Percentiles rank a stretch among this genome's conserved stretches.
Evolutionary conservation across 768 basidiomycete genomes (phyloP).

Genomic region (Tephrocybe sp.): DNA sequence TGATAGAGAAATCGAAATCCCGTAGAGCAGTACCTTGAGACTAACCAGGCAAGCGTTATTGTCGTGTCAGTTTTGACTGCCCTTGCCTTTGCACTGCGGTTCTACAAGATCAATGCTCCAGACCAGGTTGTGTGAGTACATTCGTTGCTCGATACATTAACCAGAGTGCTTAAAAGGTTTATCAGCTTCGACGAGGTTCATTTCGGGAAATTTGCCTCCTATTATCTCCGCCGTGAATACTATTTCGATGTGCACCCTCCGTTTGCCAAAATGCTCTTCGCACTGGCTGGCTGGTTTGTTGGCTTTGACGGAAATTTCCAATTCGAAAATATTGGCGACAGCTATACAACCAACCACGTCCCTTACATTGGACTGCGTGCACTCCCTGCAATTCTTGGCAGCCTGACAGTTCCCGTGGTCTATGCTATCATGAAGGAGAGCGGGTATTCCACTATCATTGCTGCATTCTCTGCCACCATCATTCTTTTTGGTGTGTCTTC

Average conservation of each 20-base stretch:
- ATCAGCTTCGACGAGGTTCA: constrained; percentile 95
- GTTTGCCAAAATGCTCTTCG: constrained; percentile 93
- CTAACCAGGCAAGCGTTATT: constrained; percentile 57
- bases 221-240: constrained; percentile 91
- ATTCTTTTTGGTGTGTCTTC: constrained; percentile 79
- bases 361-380: constrained; percentile 94
- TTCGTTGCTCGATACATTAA: not conserved
- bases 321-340: constrained; percentile 96
- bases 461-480: constrained; percentile 85
- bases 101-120: constrained; percentile 93
- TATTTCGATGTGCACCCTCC: constrained; percentile 99
- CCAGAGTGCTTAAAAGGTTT: not conserved
- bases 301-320: constrained; percentile 94
- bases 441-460: constrained; percentile 89
- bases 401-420: constrained; percentile 86
- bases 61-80: constrained; percentile 68
- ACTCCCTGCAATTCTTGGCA: constrained; percentile 88
- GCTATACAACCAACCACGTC: constrained; percentile 81
- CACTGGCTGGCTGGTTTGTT: constrained; percentile 92
- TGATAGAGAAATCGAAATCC: constrained; percentile 54
- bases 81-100: constrained; percentile 80
- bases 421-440: constrained; percentile 98
- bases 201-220: constrained; percentile 96
- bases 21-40: constrained; percentile 63
- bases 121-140: constrained; percentile 88